Conservation (phyloP, 148 eudicot species). For the Linanthus parryae region DNA sequence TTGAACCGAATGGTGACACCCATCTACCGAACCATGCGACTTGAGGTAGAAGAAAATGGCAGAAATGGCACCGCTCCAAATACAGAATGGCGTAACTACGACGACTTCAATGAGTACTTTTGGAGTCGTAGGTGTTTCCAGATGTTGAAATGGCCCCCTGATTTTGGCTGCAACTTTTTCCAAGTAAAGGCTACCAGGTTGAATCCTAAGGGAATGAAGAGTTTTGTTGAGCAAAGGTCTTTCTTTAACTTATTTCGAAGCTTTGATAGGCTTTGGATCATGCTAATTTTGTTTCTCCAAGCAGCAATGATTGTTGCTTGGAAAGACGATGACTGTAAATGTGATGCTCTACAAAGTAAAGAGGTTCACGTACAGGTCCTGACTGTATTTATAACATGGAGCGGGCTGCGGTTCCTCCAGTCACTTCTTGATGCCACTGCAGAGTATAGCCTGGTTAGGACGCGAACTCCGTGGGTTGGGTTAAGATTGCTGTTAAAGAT, state of each 20-base stretch:
- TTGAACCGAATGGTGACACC: slow-evolving; percentile 51
- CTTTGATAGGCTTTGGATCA: slow-evolving; percentile 76
- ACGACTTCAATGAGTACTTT: slow-evolving; percentile 81
- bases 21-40: slow-evolving; percentile 51
- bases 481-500: slow-evolving; percentile 65
- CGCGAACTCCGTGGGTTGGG: slow-evolving; percentile 61
- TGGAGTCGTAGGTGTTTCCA: slow-evolving; percentile 89
- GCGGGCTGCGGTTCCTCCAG: slow-evolving; percentile 60
- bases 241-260: slow-evolving; percentile 76
- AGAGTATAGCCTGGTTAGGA: slow-evolving; percentile 66
- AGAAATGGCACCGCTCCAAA: slow-evolving; percentile 71
- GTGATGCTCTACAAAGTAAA: slow-evolving; percentile 43
- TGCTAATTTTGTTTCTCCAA: slow-evolving; percentile 69
- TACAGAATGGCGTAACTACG: slow-evolving; percentile 77
- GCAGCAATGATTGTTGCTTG: slow-evolving; percentile 70
- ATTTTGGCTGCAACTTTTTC: slow-evolving; percentile 58
- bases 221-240: slow-evolving; percentile 85
- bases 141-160: slow-evolving; percentile 67
- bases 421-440: slow-evolving; percentile 52
- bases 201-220: slow-evolving; percentile 75
- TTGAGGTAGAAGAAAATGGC: slow-evolving; percentile 55
- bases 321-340: slow-evolving; percentile 50
- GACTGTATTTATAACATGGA: slow-evolving; percentile 74
- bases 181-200: slow-evolving; percentile 34
- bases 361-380: slow-evolving; percentile 54